Conservation (phyloP, 164 flowering plant species). For the Stephania cephalantha region DNA sequence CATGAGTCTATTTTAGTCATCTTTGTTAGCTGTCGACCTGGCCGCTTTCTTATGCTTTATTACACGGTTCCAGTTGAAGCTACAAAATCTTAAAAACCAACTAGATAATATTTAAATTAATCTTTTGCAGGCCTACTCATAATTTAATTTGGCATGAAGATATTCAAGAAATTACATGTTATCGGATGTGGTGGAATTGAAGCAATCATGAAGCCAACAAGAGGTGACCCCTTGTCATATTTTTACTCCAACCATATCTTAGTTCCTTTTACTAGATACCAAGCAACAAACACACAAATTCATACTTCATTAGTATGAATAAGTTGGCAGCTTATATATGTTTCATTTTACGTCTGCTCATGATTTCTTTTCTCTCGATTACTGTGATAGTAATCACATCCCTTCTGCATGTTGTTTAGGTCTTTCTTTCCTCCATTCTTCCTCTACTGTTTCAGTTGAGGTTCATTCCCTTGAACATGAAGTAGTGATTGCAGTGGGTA, state of each 20-base stretch:
- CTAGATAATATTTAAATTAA: background rate
- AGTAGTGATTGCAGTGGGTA: conserved; percentile 89
- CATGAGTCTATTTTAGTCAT: too few relatives aligned
- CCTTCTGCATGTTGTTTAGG: conserved; percentile 25
- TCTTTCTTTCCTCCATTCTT: conserved; percentile 32
- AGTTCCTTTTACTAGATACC: background rate
- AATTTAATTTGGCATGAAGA: conserved; percentile 21
- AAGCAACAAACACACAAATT: background rate
- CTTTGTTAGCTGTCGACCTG: too few relatives aligned
- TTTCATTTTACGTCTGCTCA: background rate
- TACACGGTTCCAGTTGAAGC: too few relatives aligned
- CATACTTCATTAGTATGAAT: background rate
- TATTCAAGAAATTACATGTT: conserved; percentile 27
- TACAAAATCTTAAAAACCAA: background rate
- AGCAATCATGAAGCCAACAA: conserved; percentile 9
- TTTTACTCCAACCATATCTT: background rate
- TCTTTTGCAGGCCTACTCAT: background rate
- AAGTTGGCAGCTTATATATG: background rate
- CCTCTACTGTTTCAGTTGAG: conserved; percentile 33
- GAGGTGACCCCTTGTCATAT: conserved; percentile 25
- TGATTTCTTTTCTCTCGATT: background rate
- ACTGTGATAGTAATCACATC: background rate
- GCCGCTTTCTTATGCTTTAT: too few relatives aligned
- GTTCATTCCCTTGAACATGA: conserved; percentile 67
- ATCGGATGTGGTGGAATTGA: conserved; percentile 11